Conservation (phyloP, 2,329 filamentous ascomycete species). For the Aspergillus tamarii region DNA sequence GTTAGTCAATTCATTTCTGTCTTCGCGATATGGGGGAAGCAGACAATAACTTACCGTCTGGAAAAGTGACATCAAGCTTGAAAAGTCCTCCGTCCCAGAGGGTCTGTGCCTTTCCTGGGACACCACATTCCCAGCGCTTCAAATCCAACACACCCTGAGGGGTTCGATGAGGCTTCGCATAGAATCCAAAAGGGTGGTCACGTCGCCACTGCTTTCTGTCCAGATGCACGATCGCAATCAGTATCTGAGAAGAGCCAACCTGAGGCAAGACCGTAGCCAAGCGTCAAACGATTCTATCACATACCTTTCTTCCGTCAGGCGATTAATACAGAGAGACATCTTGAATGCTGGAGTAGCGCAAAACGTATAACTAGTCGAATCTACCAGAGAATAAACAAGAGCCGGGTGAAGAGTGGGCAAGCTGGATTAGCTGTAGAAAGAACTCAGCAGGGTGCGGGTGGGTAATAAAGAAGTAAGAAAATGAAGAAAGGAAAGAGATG, state of each 20-base stretch:
- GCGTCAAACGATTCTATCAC: conserved; percentile 29
- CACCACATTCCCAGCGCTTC: conserved; percentile 94
- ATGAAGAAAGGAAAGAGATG: background rate
- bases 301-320: conserved; percentile 85
- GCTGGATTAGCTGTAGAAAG: background rate
- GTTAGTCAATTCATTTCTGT: conserved; percentile 18
- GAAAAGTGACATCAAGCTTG: conserved; percentile 90
- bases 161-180: conserved; percentile 82
- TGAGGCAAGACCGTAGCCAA: background rate
- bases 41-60: conserved; percentile 70
- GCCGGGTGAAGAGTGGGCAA: background rate
- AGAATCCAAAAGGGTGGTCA: conserved; percentile 98
- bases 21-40: conserved; percentile 10
- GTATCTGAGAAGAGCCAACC: background rate
- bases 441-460: background rate
- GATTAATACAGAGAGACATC: conserved; percentile 88
- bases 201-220: conserved; percentile 91
- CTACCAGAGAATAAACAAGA: background rate
- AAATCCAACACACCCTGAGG: conserved; percentile 82
- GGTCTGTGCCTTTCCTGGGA: conserved; percentile 94
- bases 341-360: conserved; percentile 17
- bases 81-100: conserved; percentile 98
- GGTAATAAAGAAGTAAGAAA: background rate
- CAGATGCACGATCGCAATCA: conserved; percentile 20
- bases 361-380: background rate